Evolutionary conservation across 2,329 filamentous ascomycete genomes (phyloP).

Genomic region (Karstenula rhodostoma): DNA sequence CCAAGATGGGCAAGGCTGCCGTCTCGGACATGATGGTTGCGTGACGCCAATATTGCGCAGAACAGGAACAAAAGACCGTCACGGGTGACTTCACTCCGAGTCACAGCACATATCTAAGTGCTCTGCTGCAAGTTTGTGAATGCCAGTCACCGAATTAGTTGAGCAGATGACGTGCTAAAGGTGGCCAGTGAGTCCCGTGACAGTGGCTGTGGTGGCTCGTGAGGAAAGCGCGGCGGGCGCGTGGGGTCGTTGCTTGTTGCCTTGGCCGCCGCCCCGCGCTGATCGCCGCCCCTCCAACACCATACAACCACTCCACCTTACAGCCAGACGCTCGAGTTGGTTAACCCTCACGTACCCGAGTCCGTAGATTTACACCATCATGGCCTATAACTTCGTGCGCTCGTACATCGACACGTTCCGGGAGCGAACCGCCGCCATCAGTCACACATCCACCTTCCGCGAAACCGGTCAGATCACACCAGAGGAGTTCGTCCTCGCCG

Average conservation of each 20-base stretch:
- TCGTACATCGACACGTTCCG: conserved; percentile 91
- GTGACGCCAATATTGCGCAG: conserved; percentile 13
- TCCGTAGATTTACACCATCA: conserved; percentile 47
- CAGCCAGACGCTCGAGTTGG: background rate
- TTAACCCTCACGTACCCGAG: background rate
- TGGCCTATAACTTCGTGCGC: conserved; percentile 82
- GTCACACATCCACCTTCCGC: conserved; percentile 91
- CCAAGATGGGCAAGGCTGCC: conserved; percentile 57
- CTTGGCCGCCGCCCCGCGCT: conserved; percentile 11
- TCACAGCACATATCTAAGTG: conserved; percentile 2
- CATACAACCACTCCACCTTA: conserved; percentile 8
- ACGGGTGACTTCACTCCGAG: conserved; percentile 1
- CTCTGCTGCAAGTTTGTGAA: conserved; percentile 10
- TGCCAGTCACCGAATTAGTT: background rate
- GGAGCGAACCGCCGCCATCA: conserved; percentile 88
- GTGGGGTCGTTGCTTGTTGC: conserved; percentile 3
- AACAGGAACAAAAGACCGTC: background rate
- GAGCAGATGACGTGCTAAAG: conserved; percentile 18
- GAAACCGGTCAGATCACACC: conserved; percentile 94
- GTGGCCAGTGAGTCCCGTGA: background rate
- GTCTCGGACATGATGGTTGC: conserved; percentile 5
- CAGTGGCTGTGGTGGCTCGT: conserved; percentile 13
- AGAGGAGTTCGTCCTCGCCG: conserved; percentile 93
- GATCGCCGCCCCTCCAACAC: conserved; percentile 6
- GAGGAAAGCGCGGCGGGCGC: background rate